Conservation (phyloP, 2,329 filamentous ascomycete species). For the Colletotrichum kahawae region DNA sequence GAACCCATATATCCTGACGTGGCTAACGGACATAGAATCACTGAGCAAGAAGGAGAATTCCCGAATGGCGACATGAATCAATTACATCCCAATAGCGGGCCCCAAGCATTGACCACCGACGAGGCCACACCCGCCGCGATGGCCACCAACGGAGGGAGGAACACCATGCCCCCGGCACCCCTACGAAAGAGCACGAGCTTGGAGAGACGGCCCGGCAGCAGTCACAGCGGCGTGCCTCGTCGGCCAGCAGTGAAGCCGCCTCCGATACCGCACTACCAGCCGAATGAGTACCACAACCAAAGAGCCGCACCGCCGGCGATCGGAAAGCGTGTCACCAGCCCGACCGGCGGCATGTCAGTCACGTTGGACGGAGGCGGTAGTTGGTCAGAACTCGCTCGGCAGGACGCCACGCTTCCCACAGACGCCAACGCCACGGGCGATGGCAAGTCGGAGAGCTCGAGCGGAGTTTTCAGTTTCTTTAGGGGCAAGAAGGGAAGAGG, state of each 20-base stretch:
- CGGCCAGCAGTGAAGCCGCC: slow-evolving; percentile 27
- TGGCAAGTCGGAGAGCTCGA: slow-evolving; percentile 62
- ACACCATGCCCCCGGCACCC: slow-evolving; percentile 6
- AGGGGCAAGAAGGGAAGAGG: slow-evolving; percentile 88
- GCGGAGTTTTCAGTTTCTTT: slow-evolving; percentile 89
- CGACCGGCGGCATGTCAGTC: slow-evolving; percentile 86
- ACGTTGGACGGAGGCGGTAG: slow-evolving; percentile 87
- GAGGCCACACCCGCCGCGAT: slow-evolving; percentile 48
- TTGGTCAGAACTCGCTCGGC: slow-evolving; percentile 89
- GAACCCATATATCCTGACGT: not conserved
- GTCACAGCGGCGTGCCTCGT: slow-evolving; percentile 23
- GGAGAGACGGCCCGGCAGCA: slow-evolving; percentile 15
- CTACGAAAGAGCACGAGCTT: slow-evolving; percentile 19
- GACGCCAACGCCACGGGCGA: slow-evolving; percentile 64
- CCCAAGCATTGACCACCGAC: slow-evolving; percentile 58
- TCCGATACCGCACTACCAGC: slow-evolving; percentile 49
- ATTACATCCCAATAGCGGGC: slow-evolving; percentile 14
- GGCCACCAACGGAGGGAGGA: slow-evolving; percentile 25
- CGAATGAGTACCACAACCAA: slow-evolving; percentile 47
- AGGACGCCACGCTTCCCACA: slow-evolving; percentile 75
- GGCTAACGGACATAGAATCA: slow-evolving; percentile 18
- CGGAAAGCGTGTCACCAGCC: slow-evolving; percentile 74
- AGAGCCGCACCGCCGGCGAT: slow-evolving; percentile 47
- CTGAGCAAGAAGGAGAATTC: slow-evolving; percentile 13
- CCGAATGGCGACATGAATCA: slow-evolving; percentile 9